Evolutionary conservation across 2,329 filamentous ascomycete species (phyloP), one percentile per base, ranked within the genome.

Genomic region (Sporothrix curviconia): DNA sequence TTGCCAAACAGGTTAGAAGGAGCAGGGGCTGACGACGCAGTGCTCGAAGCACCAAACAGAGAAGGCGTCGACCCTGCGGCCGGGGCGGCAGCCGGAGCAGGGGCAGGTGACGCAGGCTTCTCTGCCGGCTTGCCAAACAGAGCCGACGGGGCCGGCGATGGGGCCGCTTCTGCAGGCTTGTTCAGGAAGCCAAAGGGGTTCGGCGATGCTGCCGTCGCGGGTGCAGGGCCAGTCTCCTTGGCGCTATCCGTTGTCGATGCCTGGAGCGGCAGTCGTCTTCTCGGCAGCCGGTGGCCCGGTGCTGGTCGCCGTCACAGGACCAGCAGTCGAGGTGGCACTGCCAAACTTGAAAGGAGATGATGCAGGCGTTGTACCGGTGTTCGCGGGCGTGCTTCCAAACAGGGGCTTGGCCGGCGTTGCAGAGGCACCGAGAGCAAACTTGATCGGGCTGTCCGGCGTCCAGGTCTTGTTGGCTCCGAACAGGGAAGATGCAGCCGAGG

Each of bases 371-470:
- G 25, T 42, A 24, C 56, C 25, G 0, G 47, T 44, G 3, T 52
- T 34, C n/a, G 52, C 32, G 14, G 55, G 3, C 4, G 56, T 32
- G 3, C 7, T 32, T 28, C 61, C 63, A 42, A 64, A 65, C 3
- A 63, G 46, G 7, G 62, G 15, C 42, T 61, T 63, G 14, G 53
- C 46, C 8, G 55, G 42, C 1, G 56, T 40, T n/a, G 58, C 36
- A 9, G 44, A 46, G 25, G 46, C 11, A 67, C 57, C 55, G 24
- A 69, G 54, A 12, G 74, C 74, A 64, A 82, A 82, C 65, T 82
- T 82, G 66, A 84, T 80, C 2, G 80, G 80, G 1, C 70, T 74
- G 56, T 73, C 70, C 8, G 74, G 70, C 40, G 72, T 78, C 77
- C 77, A 80, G 0, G 76, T 79, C 47, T 78, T 73, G 62, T 79